Evolutionary conservation across 176 grass and related monocot species (phyloP), one percentile per base, ranked within the genome.

Genomic region (Dactylis glomerata): DNA sequence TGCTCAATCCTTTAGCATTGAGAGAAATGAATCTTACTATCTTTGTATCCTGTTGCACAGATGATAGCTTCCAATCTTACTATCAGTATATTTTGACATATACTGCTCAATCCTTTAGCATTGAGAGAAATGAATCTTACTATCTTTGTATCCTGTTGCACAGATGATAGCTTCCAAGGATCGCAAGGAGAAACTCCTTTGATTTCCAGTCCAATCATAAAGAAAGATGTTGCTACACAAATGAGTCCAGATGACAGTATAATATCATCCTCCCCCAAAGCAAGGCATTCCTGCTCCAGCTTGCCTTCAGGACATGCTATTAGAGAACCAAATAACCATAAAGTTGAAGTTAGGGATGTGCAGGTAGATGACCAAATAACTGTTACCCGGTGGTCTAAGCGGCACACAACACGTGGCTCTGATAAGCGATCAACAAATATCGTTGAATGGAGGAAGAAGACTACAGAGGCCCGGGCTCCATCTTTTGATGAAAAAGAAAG

Each of bases 341-440:
- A 84, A 82, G 73, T 92, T 77, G 97, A 99, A 89, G 83, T 99
- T 40, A 91, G 94, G 86, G 97, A 99, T 54, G 97, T 99, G 42
- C 84, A 99, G 82, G 89, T 99, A 76, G 97, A 99, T 87, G 94
- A 99, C 78, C 97, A 90, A 75, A 88, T 99, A 78, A 96, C 97
- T 47, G 84, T 94, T 37, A 96, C 97, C 47, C 92, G 97, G 58
- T 99, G 93, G 97, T 96, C 91, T 67, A 99, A 96, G 76, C 89
- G 91, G 78, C 94, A 96, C 59, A 82, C 89, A 55, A 79, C 89
- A 76, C 79, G 92, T 71, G 90, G 92, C 23, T 96, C 83, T 78
- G 92, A 96, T 85, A 94, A 90, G 74, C 75, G 84, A 70, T 91
- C 97, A 57, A 85, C 90, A 82, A 95, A 88, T 87, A 90, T 95